Conservation (phyloP, 208 protist species). For the Tetramitus jugosus region DNA sequence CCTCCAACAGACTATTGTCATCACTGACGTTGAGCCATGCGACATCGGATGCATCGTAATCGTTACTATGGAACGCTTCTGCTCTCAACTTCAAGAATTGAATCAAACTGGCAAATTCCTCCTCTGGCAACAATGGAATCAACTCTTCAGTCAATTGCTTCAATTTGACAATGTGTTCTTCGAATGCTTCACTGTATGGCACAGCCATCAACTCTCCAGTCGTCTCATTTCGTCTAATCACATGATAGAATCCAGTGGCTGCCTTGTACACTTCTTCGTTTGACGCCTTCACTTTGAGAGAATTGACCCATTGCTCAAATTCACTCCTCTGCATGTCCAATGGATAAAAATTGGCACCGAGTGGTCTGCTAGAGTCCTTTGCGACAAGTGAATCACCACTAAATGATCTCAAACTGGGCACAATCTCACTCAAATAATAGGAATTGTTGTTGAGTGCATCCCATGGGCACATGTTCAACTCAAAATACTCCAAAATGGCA, state of each 20-base stretch:
- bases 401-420: too few species aligned
- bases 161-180: background rate
- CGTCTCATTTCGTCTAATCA: background rate
- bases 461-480: too few species aligned
- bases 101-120: background rate
- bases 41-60: slow-evolving; percentile 2
- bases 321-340: background rate
- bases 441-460: too few species aligned
- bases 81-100: background rate
- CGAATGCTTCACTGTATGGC: background rate
- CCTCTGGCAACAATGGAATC: background rate
- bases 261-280: too few species aligned
- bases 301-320: background rate
- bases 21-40: slow-evolving; percentile 6
- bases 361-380: too few species aligned
- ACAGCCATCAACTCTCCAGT: background rate
- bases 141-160: background rate
- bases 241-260: background rate
- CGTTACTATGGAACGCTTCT: background rate
- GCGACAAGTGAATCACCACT: too few species aligned
- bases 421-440: too few species aligned
- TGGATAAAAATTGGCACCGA: slow-evolving; percentile 6
- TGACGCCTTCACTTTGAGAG: background rate
- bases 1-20: background rate
- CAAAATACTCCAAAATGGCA: too few species aligned